These are phyloP conservation scores for Chamaecyparis obtusa DNA, from an alignment of 75 land plant genomes.

Conservation along the genomic window DNA sequence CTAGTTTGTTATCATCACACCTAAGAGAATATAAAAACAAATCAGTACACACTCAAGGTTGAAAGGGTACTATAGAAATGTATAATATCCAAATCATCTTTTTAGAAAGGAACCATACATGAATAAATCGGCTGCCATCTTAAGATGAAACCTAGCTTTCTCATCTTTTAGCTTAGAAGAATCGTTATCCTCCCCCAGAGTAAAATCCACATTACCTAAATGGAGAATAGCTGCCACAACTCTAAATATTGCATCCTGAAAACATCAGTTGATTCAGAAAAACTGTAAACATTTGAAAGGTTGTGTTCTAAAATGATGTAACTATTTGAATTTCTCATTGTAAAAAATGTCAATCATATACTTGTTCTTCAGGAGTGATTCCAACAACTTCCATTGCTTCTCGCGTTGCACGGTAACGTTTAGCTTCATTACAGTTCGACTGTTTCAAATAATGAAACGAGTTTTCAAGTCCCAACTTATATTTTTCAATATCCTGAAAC, in stretches of 20 bases:
- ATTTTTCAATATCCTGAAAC: slow-evolving; percentile 65
- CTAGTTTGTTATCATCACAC: slow-evolving; percentile 60
- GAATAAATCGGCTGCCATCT: slow-evolving; percentile 82
- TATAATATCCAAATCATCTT: too few species aligned
- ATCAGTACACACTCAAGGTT: neutral
- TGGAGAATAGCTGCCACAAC: slow-evolving; percentile 88
- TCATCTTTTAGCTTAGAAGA: slow-evolving; percentile 81
- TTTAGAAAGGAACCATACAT: slow-evolving; percentile 38
- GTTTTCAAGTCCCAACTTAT: slow-evolving; percentile 77
- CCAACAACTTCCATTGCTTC: slow-evolving; percentile 95
- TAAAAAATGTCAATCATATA: slow-evolving; percentile 10
- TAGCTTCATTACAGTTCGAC: slow-evolving; percentile 59
- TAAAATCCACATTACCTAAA: slow-evolving; percentile 81
- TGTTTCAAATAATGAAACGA: slow-evolving; percentile 89
- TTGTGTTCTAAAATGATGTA: neutral
- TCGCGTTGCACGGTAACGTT: slow-evolving; percentile 75
- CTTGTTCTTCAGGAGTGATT: slow-evolving; percentile 88
- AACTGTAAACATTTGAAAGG: neutral
- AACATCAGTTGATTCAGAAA: neutral
- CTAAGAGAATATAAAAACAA: neutral
- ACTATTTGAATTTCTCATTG: neutral
- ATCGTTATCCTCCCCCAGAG: slow-evolving; percentile 67
- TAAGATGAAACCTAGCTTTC: slow-evolving; percentile 80
- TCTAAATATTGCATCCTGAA: slow-evolving; percentile 87
- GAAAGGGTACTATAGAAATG: neutral